A percentile compares a stretch with the other conserved stretches of the same genome.
These are phyloP conservation scores for Sclerospora graminicola DNA, from an alignment of 352 stramenopile species.

Conservation along the genomic window DNA sequence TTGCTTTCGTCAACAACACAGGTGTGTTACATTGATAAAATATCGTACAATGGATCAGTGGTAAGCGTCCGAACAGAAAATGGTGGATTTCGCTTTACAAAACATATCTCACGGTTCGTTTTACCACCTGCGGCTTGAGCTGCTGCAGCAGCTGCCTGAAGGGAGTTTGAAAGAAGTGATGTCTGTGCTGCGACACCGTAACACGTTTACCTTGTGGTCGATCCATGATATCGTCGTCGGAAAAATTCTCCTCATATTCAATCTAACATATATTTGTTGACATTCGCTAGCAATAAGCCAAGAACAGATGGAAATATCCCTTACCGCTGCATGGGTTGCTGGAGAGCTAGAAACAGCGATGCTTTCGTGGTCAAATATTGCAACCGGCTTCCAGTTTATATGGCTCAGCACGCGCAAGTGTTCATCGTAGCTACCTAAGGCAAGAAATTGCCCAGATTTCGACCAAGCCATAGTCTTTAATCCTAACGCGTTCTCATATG, in stretches of 20 bases:
- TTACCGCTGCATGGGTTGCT: slow-evolving; percentile 38
- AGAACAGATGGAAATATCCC: background rate
- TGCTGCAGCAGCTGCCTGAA: slow-evolving; percentile 47
- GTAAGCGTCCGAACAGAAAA: slow-evolving; percentile 61
- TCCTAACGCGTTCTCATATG: slow-evolving; percentile 70
- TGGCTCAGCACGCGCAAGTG: slow-evolving; percentile 65
- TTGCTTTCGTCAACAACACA: background rate
- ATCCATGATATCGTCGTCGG: slow-evolving; percentile 33
- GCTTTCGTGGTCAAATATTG: slow-evolving; percentile 59
- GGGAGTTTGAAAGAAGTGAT: slow-evolving; percentile 42
- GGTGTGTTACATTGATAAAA: background rate
- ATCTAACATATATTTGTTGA: slow-evolving; percentile 23
- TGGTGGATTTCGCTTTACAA: slow-evolving; percentile 50
- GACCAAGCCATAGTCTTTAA: slow-evolving; percentile 73
- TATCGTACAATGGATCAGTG: slow-evolving; percentile 57
- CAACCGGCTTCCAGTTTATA: slow-evolving; percentile 67
- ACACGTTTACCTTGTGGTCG: slow-evolving; percentile 54
- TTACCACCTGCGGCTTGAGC: slow-evolving; percentile 41
- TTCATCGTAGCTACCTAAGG: slow-evolving; percentile 70
- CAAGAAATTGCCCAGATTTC: slow-evolving; percentile 63
- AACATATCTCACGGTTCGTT: slow-evolving; percentile 47
- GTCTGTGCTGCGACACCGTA: slow-evolving; percentile 23
- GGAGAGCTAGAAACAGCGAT: slow-evolving; percentile 34
- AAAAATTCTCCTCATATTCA: slow-evolving; percentile 64
- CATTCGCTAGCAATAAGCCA: background rate